phyloP scores from a whole-genome alignment of 139 green algal species.

The Protoeuglena noctilucae region DNA sequence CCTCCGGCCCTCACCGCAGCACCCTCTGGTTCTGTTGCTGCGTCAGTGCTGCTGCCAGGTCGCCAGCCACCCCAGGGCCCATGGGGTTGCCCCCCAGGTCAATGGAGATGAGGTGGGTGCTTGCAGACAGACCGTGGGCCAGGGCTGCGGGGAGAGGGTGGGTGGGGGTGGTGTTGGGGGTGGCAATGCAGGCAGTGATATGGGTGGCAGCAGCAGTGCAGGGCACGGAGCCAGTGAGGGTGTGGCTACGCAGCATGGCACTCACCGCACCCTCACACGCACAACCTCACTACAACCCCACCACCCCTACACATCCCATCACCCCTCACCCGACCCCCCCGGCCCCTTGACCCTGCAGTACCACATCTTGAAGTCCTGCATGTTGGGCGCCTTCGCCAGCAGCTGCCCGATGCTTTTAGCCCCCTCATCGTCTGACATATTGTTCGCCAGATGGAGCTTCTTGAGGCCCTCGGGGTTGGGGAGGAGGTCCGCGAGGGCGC shows the following conservation, averaged over 20 bases:
- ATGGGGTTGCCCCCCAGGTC: slow-evolving; percentile 81
- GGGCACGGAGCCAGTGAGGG: background rate
- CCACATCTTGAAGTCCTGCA: slow-evolving; percentile 71
- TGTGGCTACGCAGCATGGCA: background rate
- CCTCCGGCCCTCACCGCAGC: no score
- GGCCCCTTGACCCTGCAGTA: slow-evolving; percentile 57
- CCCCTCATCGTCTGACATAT: slow-evolving; percentile 78
- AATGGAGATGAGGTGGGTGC: slow-evolving; percentile 29
- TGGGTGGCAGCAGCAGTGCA: background rate
- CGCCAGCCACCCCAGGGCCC: slow-evolving; percentile 30
- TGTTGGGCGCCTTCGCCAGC: slow-evolving; percentile 36
- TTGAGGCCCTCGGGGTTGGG: slow-evolving; percentile 14
- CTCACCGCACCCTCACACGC: background rate
- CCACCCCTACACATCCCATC: no score
- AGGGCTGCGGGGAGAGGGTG: slow-evolving; percentile 27
- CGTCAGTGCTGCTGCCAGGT: slow-evolving; percentile 17
- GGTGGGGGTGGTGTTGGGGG: background rate
- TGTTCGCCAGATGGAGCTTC: slow-evolving; percentile 81
- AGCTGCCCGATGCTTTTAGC: slow-evolving; percentile 41
- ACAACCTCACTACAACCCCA: background rate
- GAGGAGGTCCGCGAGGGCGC: slow-evolving; percentile 58
- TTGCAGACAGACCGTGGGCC: slow-evolving; percentile 28
- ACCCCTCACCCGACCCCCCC: no score
- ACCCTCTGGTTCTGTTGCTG: slow-evolving; percentile 24
- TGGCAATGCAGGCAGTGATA: no score